Conservation (phyloP, 768 basidiomycete genomes). For the Zangia roseola region DNA sequence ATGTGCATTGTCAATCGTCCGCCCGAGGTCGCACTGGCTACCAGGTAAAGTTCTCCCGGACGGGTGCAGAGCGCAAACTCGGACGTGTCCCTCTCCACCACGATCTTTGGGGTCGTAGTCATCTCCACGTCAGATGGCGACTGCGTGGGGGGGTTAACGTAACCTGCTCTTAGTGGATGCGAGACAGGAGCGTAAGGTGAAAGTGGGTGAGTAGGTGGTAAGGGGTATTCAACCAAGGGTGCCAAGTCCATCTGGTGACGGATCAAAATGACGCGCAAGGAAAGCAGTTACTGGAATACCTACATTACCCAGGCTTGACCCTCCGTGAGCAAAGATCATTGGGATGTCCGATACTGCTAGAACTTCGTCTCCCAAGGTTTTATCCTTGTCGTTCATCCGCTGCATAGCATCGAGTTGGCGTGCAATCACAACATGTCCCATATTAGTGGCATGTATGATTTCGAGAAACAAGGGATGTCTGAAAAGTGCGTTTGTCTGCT, state of each 20-base stretch:
- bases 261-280: too few species aligned
- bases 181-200: conserved; percentile 7
- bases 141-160: background rate
- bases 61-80: conserved; percentile 39
- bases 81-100: conserved; percentile 2
- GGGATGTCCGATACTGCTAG: conserved; percentile 7
- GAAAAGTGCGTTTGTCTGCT: conserved; percentile 33
- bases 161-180: conserved; percentile 15
- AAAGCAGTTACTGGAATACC: background rate
- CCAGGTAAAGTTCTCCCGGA: conserved; percentile 44
- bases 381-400: too few species aligned
- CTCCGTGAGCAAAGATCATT: conserved; percentile 12
- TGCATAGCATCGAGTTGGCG: too few species aligned
- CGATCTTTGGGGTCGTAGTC: conserved; percentile 6
- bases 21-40: conserved; percentile 34
- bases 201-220: conserved; percentile 14
- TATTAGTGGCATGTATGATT: conserved; percentile 21
- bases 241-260: conserved; percentile 28
- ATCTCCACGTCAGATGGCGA: too few species aligned
- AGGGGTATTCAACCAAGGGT: conserved; percentile 33
- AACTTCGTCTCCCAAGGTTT: too few species aligned
- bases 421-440: too few species aligned
- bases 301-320: conserved; percentile 32
- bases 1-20: conserved; percentile 34
- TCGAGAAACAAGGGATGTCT: conserved; percentile 49